phyloP scores from a whole-genome alignment of 495 filamentous ascomycete species.

The Cudoniella acicularis region DNA sequence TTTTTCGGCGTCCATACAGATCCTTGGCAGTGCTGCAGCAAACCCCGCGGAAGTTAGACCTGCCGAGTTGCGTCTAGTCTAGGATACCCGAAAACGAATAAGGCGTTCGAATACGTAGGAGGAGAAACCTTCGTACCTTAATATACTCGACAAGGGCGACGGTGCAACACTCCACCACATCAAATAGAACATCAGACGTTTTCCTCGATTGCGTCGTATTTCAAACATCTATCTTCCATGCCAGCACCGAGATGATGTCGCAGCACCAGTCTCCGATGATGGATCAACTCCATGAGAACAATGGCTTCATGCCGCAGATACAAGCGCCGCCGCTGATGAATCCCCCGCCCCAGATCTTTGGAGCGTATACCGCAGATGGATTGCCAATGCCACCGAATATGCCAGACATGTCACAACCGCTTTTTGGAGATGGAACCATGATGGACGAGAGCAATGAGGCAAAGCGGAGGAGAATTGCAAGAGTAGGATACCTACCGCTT shows the following conservation, averaged over 20 bases:
- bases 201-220: not conserved
- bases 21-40: slow-evolving; percentile 1
- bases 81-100: slow-evolving; percentile 11
- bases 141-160: not conserved
- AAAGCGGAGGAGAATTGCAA: slow-evolving; percentile 89
- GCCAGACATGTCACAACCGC: slow-evolving; percentile 53
- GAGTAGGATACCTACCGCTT: slow-evolving; percentile 51
- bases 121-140: not conserved
- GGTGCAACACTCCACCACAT: not conserved
- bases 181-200: not conserved
- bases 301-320: slow-evolving; percentile 49
- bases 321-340: slow-evolving; percentile 56
- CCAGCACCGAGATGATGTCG: slow-evolving; percentile 1
- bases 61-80: not conserved
- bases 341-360: slow-evolving; percentile 68
- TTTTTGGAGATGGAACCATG: slow-evolving; percentile 56
- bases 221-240: not conserved
- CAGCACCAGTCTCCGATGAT: slow-evolving; percentile 30
- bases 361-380: slow-evolving; percentile 57
- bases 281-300: slow-evolving; percentile 38
- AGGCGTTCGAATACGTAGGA: slow-evolving; percentile 2
- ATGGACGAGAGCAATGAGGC: slow-evolving; percentile 70
- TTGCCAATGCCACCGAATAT: slow-evolving; percentile 46
- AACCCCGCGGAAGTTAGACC: not conserved
- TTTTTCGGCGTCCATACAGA: not conserved